Conservation (phyloP, 768 basidiomycete species). For the Boletus coccyginus region DNA sequence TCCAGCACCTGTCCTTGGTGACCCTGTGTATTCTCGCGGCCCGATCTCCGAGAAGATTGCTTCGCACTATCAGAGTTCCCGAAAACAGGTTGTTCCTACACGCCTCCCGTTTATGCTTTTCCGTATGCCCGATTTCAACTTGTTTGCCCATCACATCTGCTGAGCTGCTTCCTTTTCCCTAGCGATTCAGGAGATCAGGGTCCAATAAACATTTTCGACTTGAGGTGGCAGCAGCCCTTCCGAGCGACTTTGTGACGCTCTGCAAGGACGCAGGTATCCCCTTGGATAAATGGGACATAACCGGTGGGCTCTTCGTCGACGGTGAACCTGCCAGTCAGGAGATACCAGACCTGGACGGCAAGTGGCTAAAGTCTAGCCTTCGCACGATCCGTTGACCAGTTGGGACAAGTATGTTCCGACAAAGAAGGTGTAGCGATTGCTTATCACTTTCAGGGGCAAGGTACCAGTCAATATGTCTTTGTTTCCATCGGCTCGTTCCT, state of each 20-base stretch:
- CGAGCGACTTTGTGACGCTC: constrained; percentile 49
- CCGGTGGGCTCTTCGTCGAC: constrained; percentile 49
- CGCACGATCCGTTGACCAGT: constrained; percentile 10
- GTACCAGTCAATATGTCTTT: constrained; percentile 16
- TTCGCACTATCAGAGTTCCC: constrained; percentile 33
- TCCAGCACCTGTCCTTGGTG: constrained; percentile 63
- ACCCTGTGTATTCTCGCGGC: constrained; percentile 47
- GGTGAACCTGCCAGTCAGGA: constrained; percentile 35
- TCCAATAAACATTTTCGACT: constrained; percentile 50
- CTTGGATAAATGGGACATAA: constrained; percentile 33
- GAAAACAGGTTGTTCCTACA: constrained; percentile 58
- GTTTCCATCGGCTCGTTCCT: constrained; percentile 13
- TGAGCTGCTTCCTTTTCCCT: not conserved
- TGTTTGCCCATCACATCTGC: not conserved
- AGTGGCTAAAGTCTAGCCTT: constrained; percentile 26
- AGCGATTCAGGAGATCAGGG: constrained; percentile 50
- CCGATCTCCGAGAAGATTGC: constrained; percentile 31
- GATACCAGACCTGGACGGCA: constrained; percentile 40
- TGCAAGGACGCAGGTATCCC: constrained; percentile 47
- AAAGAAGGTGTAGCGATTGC: not conserved
- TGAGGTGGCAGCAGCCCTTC: constrained; percentile 55
- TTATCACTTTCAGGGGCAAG: constrained; percentile 9
- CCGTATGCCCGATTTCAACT: constrained; percentile 37
- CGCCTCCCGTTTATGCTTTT: constrained; percentile 53
- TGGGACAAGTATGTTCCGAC: constrained; percentile 4